These are phyloP conservation scores for Cyberlindnera mrakii DNA, from an alignment of 805 yeast genomes.

Conservation along the genomic window DNA sequence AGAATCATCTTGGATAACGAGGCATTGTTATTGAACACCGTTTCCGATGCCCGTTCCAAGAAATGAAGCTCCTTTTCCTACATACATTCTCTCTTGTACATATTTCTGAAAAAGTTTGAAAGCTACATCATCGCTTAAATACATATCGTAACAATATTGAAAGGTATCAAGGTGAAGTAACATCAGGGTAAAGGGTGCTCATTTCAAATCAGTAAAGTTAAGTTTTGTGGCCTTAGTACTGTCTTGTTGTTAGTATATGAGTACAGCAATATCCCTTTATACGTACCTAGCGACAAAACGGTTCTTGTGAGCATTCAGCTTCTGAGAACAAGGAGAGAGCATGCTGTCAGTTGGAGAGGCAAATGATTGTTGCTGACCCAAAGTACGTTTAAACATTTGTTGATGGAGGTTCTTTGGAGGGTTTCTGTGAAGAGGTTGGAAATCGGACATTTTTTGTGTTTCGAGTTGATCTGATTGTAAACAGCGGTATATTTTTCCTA, in stretches of 20 bases:
- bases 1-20: slow-evolving; percentile 86
- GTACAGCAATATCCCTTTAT: background rate
- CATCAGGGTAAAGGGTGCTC: background rate
- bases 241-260: slow-evolving; percentile 6
- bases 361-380: slow-evolving; percentile 2
- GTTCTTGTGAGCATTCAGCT: slow-evolving; percentile 43
- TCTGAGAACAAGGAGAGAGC: slow-evolving; percentile 54
- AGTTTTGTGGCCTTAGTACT: slow-evolving; percentile 22
- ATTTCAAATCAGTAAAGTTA: slow-evolving; percentile 12
- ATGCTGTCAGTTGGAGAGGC: slow-evolving; percentile 53
- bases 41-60: slow-evolving; percentile 61
- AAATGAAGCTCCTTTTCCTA: slow-evolving; percentile 10
- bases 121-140: too few species aligned
- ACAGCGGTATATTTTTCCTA: background rate
- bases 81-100: background rate
- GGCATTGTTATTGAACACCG: slow-evolving; percentile 84
- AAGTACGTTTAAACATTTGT: slow-evolving; percentile 16
- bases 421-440: slow-evolving; percentile 17
- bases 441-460: slow-evolving; percentile 18
- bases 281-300: slow-evolving; percentile 33
- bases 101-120: background rate
- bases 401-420: slow-evolving; percentile 15
- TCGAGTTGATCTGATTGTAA: background rate
- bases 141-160: slow-evolving; percentile 3
- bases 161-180: too few species aligned